Evolutionary conservation across 768 basidiomycete species (phyloP).

Genomic region (Tricholoma hemisulphureum): DNA sequence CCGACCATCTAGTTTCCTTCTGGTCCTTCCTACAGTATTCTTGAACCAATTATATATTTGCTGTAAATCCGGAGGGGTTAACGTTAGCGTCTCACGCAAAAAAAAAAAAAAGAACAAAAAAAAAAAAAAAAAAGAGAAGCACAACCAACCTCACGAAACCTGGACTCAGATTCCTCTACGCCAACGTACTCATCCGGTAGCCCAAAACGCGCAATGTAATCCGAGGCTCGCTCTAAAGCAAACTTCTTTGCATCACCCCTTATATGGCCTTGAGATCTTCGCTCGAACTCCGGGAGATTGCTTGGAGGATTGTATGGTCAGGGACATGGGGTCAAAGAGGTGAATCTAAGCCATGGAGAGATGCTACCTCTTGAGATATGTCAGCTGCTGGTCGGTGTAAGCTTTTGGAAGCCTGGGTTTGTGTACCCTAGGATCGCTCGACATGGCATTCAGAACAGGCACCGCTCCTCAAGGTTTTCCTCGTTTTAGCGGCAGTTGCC

Average conservation of each 20-base stretch:
- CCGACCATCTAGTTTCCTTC: slow-evolving; percentile 56
- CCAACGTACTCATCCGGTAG: slow-evolving; percentile 53
- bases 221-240: slow-evolving; percentile 58
- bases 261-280: slow-evolving; percentile 55
- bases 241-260: slow-evolving; percentile 71
- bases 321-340: slow-evolving; percentile 5
- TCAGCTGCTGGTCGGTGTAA: slow-evolving; percentile 62
- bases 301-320: slow-evolving; percentile 24
- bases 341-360: slow-evolving; percentile 3
- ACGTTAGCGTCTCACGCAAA: background rate
- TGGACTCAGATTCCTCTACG: slow-evolving; percentile 55
- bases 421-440: slow-evolving; percentile 61
- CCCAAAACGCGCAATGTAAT: slow-evolving; percentile 60
- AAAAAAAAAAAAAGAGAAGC: background rate
- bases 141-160: slow-evolving; percentile 56
- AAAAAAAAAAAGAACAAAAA: background rate
- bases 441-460: slow-evolving; percentile 27
- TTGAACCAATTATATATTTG: slow-evolving; percentile 78
- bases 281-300: slow-evolving; percentile 56
- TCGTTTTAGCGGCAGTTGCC: slow-evolving; percentile 27
- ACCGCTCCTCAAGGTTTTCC: slow-evolving; percentile 17
- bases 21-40: slow-evolving; percentile 62
- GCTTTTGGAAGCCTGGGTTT: slow-evolving; percentile 65
- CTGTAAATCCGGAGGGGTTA: slow-evolving; percentile 32
- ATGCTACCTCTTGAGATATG: slow-evolving; percentile 51